phyloP scores from a whole-genome alignment of 169 alveolate genomes.

The Cryptosporidium ryanae region DNA sequence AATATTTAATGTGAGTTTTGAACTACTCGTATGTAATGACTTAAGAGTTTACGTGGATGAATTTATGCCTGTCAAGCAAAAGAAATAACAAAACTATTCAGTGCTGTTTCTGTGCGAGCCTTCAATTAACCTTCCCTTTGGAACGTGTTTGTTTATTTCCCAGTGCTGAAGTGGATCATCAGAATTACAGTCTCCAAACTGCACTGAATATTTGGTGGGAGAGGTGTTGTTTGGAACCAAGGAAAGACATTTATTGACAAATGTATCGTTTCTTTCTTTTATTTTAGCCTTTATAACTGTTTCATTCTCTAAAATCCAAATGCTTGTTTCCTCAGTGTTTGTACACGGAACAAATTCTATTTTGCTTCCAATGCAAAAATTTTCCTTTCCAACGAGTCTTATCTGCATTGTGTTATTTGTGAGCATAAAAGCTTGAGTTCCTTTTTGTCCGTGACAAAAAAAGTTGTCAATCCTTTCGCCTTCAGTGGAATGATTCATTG shows the following conservation, averaged over 20 bases:
- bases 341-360: slow-evolving; percentile 11
- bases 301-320: slow-evolving; percentile 42
- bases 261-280: neutral
- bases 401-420: slow-evolving; percentile 32
- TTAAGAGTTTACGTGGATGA: too few relatives aligned
- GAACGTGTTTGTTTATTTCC: slow-evolving; percentile 2
- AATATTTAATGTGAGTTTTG: too few relatives aligned
- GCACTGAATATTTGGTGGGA: slow-evolving; percentile 7
- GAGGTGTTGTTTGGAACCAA: neutral
- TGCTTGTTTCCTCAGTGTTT: slow-evolving; percentile 12
- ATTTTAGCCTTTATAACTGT: slow-evolving; percentile 4
- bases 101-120: neutral
- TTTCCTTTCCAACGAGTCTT: slow-evolving; percentile 35
- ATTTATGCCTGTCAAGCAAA: too few relatives aligned
- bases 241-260: slow-evolving; percentile 22
- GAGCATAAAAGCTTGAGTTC: slow-evolving; percentile 70
- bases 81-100: neutral
- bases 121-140: neutral
- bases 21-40: too few relatives aligned
- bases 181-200: slow-evolving; percentile 15
- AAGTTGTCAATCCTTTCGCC: slow-evolving; percentile 34
- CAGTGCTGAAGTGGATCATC: slow-evolving; percentile 29
- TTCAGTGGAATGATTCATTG: slow-evolving; percentile 23
- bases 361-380: slow-evolving; percentile 25
- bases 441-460: slow-evolving; percentile 69